Base-by-base conservation (phyloP, 257 asterid species). In the Primulina huaijiensis region DNA sequence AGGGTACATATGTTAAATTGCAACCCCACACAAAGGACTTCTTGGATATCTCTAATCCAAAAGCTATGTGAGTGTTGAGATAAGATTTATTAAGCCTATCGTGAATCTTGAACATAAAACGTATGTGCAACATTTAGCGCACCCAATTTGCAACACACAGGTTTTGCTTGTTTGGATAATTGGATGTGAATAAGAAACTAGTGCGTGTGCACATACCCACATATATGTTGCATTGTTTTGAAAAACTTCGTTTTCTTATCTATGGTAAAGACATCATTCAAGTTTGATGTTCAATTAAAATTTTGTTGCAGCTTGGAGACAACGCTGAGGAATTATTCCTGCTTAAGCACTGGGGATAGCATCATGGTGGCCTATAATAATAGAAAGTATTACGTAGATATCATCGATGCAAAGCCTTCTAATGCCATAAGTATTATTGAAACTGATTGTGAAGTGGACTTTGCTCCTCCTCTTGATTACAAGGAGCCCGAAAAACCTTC, bases 311-410 rank as follows among this genome's bases (percentile, higher is more conserved):
- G 80, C 46, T 67, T 80, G 76, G 84, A 80, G 76, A 76, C 69
- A 6, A 70, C 76, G 5, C 34, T 80, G 6, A 61, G 84, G 57
- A 76, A 43, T 56, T 80, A 69, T 64, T 76, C 84, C 40, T 80
- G 84, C 71, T 80, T 80, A 63, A 76, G 77, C 3, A 73, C 77
- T n/a, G 84, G 81, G 19, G 79, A 80, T 56, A 73, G 81, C 8
- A 73, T 80, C 59, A 80, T 80, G 81, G 75, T 80, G 64, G 61
- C 77, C 1, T 74, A 76, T 50, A 76, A 76, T 60, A 56, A 72
- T 59, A 73, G 72, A 61, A 79, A 79, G 46, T 79, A 72, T 19
- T 76, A 76, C 77, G 76, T 76, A 40, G 50, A 80, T 50, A 76
- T 80, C 40, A 68, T 80, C 21, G 81, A 76, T 67, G 76, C 81